Conservation (phyloP, 1,284 basidiomycete genomes). For the Moniliophthora roreri region DNA sequence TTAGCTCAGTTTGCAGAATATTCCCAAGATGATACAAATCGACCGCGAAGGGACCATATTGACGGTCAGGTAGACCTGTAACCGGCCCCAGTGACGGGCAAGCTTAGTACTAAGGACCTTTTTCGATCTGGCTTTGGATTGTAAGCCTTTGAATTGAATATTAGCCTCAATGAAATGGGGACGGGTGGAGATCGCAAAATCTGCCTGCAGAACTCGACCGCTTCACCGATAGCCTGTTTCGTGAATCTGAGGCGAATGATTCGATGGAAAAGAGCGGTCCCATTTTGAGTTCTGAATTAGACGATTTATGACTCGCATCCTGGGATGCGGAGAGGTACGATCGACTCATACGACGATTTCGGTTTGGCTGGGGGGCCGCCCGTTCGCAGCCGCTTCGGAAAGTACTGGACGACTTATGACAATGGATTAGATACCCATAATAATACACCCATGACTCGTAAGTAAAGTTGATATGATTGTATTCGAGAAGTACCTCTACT, state of each 20-base stretch:
- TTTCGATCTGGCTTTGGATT: background rate
- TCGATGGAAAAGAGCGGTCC: background rate
- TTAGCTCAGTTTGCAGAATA: slow-evolving; percentile 1
- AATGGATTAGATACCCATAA: too few species aligned
- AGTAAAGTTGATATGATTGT: too few species aligned
- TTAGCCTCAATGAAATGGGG: background rate
- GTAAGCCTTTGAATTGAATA: background rate
- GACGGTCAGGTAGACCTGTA: background rate
- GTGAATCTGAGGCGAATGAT: background rate
- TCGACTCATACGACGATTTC: too few species aligned
- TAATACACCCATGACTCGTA: too few species aligned
- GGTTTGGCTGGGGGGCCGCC: too few species aligned
- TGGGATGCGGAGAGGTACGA: too few species aligned
- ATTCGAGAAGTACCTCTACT: background rate
- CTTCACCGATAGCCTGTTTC: slow-evolving; percentile 31
- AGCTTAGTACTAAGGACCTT: too few species aligned
- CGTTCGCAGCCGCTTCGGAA: too few species aligned
- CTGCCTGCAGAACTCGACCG: slow-evolving; percentile 31
- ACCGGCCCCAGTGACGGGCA: background rate
- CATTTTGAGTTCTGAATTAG: background rate
- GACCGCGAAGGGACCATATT: slow-evolving; percentile 11
- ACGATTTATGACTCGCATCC: too few species aligned
- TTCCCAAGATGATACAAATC: slow-evolving; percentile 12
- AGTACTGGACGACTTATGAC: too few species aligned
- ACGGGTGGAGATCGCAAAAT: slow-evolving; percentile 20